Base-by-base conservation (phyloP, 1,284 basidiomycete genomes). In the Boletus sp. region DNA sequence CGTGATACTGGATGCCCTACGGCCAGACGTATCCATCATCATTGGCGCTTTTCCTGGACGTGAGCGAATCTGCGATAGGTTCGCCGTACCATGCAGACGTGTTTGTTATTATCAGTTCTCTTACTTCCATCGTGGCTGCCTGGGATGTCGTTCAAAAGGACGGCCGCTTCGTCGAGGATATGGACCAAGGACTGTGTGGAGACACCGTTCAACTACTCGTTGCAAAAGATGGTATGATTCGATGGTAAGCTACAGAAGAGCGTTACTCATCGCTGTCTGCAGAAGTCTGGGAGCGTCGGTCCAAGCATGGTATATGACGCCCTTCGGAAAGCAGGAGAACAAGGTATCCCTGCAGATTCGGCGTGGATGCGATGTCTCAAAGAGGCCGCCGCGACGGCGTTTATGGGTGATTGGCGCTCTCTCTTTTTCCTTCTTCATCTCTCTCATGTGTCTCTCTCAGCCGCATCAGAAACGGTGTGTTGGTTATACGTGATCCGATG, bases 381-480 rank as follows among this genome's bases (percentile, higher is more conserved):
- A 27, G 49, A 49, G 6, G 49, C 48, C 5, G 53, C 56, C 14
- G 56, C 50, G 7, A 51, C 53, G 12, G 58, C 52, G 12, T 58
- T 52, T 37, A 44, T 48, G 36, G 58, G 56, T 60, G 26, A 45
- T 8, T 29, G 9, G 14, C 12, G 0, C 12, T 13, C 19, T 30
- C 1, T n/a, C 9, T 2, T 9, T 3, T 5, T 4, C 0, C 16
- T 25, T 5, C 6, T 8, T 17, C 30, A 4, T 17, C 14, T 19
- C 16, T 41, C 38, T 50, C 38, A 50, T 8, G 3, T n/a, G 2
- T 23, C 19, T 17, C 32, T 20, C 36, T n/a, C 26, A 59, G 57
- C 46, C n/a, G 49, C 41, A 10, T 48, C 53, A 25, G 58, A 60
- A 20, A 59, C 43, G 40, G 58, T 61, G 25, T 9, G 54, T 54